Percentiles rank a stretch among this genome's conserved stretches.
phyloP scores from a whole-genome alignment of 176 grass and related monocot species.

The Puya raimondii region DNA sequence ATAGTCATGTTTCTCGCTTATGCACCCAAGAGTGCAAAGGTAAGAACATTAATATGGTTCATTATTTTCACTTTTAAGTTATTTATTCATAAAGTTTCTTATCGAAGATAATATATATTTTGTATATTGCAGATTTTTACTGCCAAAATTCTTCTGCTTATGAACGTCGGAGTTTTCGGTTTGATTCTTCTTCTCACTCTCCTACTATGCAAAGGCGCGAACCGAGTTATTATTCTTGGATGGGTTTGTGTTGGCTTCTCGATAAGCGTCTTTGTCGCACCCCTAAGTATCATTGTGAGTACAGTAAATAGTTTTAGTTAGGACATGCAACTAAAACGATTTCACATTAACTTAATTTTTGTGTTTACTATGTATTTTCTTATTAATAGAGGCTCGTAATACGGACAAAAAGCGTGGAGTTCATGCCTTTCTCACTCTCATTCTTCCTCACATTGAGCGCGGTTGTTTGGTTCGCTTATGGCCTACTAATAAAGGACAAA shows the following conservation, averaged over 20 bases:
- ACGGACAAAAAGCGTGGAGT: conserved; percentile 68
- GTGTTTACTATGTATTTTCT: not conserved
- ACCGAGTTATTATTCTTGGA: conserved; percentile 36
- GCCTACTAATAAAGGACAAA: conserved; percentile 66
- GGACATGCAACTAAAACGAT: not conserved
- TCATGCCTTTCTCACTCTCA: conserved; percentile 87
- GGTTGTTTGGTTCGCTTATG: conserved; percentile 74
- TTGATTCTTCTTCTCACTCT: conserved; percentile 59
- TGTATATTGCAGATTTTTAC: not conserved
- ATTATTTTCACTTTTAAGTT: no score
- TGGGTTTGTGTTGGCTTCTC: conserved; percentile 84
- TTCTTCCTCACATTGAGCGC: conserved; percentile 64
- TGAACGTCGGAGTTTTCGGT: conserved; percentile 53
- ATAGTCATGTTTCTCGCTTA: conserved; percentile 53
- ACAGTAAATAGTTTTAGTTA: not conserved
- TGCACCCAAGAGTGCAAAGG: conserved; percentile 45
- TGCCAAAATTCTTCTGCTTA: conserved; percentile 37
- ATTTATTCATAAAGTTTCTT: no score
- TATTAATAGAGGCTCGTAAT: conserved; percentile 56
- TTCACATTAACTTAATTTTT: not conserved
- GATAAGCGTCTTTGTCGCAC: conserved; percentile 68
- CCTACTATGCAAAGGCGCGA: conserved; percentile 17
- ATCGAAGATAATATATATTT: no score
- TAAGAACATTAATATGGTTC: no score
- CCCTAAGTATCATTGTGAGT: conserved; percentile 65